Conservation (phyloP, 805 yeast genomes). For the Yarrowia sp. region DNA sequence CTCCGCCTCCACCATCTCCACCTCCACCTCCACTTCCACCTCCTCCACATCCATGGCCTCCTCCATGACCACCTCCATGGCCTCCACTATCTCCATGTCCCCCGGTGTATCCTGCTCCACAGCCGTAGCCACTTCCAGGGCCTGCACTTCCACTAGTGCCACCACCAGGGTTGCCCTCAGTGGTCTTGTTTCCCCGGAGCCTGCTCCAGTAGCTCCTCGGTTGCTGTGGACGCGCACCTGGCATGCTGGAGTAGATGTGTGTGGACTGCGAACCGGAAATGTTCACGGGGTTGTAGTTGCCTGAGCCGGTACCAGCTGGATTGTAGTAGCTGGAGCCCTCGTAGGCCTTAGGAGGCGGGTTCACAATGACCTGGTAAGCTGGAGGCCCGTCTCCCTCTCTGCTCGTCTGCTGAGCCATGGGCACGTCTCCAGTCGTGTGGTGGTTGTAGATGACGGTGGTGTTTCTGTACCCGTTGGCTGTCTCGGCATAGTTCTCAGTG, state of each 20-base stretch:
- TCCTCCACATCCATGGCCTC: conserved; percentile 10
- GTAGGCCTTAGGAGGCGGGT: not conserved
- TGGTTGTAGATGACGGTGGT: not conserved
- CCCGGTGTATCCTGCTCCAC: not conserved
- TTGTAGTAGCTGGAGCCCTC: too few relatives aligned
- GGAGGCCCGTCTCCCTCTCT: not conserved
- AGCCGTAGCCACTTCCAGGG: too few relatives aligned
- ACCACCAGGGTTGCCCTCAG: not conserved
- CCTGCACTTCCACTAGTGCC: not conserved
- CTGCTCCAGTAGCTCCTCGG: not conserved
- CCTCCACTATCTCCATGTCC: not conserved
- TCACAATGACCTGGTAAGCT: not conserved
- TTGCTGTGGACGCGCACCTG: not conserved
- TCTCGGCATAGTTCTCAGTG: too few relatives aligned
- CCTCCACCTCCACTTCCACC: not conserved
- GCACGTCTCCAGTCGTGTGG: not conserved
- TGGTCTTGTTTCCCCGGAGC: not conserved
- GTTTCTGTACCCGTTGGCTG: not conserved
- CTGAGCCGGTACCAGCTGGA: too few relatives aligned
- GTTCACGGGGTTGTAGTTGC: not conserved
- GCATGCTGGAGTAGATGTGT: not conserved
- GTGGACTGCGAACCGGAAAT: not conserved
- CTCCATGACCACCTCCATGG: not conserved
- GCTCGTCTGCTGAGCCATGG: not conserved
- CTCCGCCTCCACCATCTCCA: not conserved